Evolutionary conservation across 2,329 filamentous ascomycete species (phyloP).

Genomic region (Neospermospora avenae): DNA sequence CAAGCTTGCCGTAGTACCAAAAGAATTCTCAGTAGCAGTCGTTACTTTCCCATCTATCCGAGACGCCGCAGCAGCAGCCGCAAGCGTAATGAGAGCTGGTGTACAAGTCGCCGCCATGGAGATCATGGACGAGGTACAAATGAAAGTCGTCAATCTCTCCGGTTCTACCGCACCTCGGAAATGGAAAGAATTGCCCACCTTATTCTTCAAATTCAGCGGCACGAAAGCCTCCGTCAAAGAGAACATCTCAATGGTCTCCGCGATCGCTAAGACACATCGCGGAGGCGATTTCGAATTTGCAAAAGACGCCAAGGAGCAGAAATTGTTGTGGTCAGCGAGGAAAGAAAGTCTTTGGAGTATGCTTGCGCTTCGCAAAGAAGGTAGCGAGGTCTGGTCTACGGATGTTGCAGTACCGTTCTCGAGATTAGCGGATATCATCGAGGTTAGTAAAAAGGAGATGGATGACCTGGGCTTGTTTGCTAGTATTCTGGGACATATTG

Average conservation of each 20-base stretch:
- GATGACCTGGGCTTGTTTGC: conserved; percentile 83
- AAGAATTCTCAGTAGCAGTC: conserved; percentile 74
- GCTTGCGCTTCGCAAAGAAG: conserved; percentile 63
- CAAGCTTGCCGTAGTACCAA: conserved; percentile 73
- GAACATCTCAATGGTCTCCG: conserved; percentile 66
- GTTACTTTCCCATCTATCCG: conserved; percentile 76
- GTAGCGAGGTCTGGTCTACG: conserved; percentile 77
- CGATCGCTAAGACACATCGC: conserved; percentile 62
- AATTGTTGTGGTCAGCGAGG: conserved; percentile 73
- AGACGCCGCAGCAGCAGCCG: conserved; percentile 71
- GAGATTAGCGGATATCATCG: conserved; percentile 69
- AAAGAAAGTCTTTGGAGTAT: conserved; percentile 86
- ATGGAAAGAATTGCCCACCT: conserved; percentile 73
- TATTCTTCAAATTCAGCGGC: conserved; percentile 85
- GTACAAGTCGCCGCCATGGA: conserved; percentile 48
- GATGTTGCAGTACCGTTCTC: conserved; percentile 82
- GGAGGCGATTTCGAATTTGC: conserved; percentile 75
- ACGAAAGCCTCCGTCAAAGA: conserved; percentile 75
- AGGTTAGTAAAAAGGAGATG: conserved; percentile 85
- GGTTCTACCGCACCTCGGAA: conserved; percentile 64
- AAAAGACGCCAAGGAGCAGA: conserved; percentile 65
- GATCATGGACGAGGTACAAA: conserved; percentile 86
- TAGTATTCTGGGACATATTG: conserved; percentile 84
- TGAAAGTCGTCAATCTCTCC: conserved; percentile 75
- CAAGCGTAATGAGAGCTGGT: conserved; percentile 66